Evolutionary conservation across 2,329 filamentous ascomycete species (phyloP).

Genomic region (Lachnellula suecica): DNA sequence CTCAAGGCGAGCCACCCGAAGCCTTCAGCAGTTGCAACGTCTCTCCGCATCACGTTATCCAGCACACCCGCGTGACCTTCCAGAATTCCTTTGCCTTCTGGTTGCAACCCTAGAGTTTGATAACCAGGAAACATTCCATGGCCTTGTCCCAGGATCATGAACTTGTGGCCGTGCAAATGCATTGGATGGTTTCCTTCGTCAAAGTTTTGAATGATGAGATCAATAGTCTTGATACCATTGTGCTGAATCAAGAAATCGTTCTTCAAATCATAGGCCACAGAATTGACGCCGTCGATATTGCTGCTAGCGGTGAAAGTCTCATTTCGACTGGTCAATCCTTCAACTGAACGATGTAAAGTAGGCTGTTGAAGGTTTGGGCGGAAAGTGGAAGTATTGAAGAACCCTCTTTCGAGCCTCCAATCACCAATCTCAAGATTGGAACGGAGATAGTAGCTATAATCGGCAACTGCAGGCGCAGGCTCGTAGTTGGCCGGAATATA

Average conservation of each 20-base stretch:
- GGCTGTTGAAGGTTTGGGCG: constrained; percentile 47
- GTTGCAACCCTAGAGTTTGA: constrained; percentile 37
- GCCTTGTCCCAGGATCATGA: constrained; percentile 60
- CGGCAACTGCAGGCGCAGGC: constrained; percentile 44
- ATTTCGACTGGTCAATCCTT: constrained; percentile 42
- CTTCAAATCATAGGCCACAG: constrained; percentile 42
- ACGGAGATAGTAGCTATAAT: constrained; percentile 53
- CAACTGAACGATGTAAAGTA: constrained; percentile 48
- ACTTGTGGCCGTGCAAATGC: constrained; percentile 75
- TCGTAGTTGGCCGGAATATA: constrained; percentile 44
- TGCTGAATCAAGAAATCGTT: constrained; percentile 63
- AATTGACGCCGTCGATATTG: constrained; percentile 49
- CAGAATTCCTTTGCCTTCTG: constrained; percentile 26
- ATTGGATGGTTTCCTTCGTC: constrained; percentile 71
- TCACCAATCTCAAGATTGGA: constrained; percentile 59
- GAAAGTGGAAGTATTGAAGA: constrained; percentile 57
- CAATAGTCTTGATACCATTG: constrained; percentile 58
- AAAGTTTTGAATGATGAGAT: constrained; percentile 75
- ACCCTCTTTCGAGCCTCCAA: constrained; percentile 57
- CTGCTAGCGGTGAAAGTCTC: constrained; percentile 45
- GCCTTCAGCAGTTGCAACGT: constrained; percentile 52
- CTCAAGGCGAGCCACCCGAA: constrained; percentile 56
- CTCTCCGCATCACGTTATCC: constrained; percentile 46
- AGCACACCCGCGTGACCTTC: constrained; percentile 35
- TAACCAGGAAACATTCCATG: constrained; percentile 59